Base-by-base conservation (phyloP, 2,329 filamentous ascomycete genomes). In the Corynespora cassiicola region DNA sequence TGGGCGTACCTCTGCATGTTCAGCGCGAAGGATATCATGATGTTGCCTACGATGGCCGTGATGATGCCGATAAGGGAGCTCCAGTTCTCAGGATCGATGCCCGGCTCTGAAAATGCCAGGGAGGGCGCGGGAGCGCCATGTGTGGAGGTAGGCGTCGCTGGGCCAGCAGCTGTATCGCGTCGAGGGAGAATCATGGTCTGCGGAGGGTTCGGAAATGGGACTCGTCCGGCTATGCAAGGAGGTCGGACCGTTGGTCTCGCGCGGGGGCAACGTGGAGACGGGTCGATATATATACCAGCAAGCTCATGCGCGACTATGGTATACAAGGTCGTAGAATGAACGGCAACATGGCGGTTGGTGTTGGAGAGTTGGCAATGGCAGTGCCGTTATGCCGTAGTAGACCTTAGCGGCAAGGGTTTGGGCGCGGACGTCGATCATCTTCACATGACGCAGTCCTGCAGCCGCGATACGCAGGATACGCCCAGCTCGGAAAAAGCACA, bases 1-100 rank as follows among this genome's bases (percentile, higher is more conserved):
- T 99, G 94, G 21, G 94, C 92, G 66, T 97, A 97, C 51, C 94
- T 84, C 70, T 99, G 94, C 32, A 95, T 92, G 64, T 99, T 99
- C 45, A 99, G 81, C 9, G 94, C 94, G 48, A 99, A 84, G 1
- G 92, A 95, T 52, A 99, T 97, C 36, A 99, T 79, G 21, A 96
- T 76, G 61, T 99, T 99, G 39, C 94, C 94, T 34, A 87, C 80
- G 59, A 99, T 95, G 33, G 94, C 91, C 3, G 91, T 95, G 36
- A 92, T 72, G 60, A 99, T 96, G 56, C 94, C 94, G 62, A 99
- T 97, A 36, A 97, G 76, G 17, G 90, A 95, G 30, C 90, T 95
- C 91, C 92, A 97, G 49, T 68, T 68, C 45, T 69, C 70, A 17
- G 42, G 14, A 17, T 43, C 42, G 24, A 47, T 36, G 14, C 42